A percentile compares a stretch with the other conserved stretches of the same genome.
phyloP scores from a whole-genome alignment of 345 rosid genomes.

The Boechera retrofracta region DNA sequence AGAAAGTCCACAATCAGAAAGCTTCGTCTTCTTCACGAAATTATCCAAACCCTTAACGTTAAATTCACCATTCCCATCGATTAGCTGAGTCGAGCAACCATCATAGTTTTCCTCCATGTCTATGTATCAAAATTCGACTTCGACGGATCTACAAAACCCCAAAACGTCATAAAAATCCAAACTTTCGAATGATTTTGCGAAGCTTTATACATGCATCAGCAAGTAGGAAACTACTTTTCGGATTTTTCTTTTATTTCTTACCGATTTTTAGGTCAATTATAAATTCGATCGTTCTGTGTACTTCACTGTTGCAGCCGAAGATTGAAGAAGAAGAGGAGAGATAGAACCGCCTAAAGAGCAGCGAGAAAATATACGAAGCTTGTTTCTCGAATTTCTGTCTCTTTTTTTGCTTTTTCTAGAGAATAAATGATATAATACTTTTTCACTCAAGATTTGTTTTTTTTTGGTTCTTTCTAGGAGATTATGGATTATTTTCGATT shows the following conservation, averaged over 20 bases:
- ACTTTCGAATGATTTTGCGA: constrained; percentile 15
- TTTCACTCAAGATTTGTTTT: too few species aligned
- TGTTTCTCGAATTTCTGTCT: constrained; percentile 43
- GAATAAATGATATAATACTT: background rate
- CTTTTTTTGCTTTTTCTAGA: background rate
- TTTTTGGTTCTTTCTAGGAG: background rate
- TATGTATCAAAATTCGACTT: background rate
- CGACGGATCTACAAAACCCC: background rate
- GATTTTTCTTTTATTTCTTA: background rate
- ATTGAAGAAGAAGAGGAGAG: constrained; percentile 21
- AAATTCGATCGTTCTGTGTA: background rate
- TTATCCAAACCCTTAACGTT: constrained; percentile 63
- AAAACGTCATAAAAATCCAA: background rate
- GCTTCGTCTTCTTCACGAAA: constrained; percentile 57
- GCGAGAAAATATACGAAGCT: constrained; percentile 39
- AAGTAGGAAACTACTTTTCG: constrained; percentile 6
- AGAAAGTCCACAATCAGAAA: constrained; percentile 70
- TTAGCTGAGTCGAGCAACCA: constrained; percentile 63
- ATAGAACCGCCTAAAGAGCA: constrained; percentile 36
- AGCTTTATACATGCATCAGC: constrained; percentile 31
- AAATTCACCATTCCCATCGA: constrained; percentile 65
- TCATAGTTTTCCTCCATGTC: constrained; percentile 48
- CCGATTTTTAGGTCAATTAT: constrained; percentile 22
- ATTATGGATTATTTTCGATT: background rate
- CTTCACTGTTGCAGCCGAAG: constrained; percentile 23